Evolutionary conservation across 495 filamentous ascomycete species (phyloP).

Genomic region (Penicillium desertorum): DNA sequence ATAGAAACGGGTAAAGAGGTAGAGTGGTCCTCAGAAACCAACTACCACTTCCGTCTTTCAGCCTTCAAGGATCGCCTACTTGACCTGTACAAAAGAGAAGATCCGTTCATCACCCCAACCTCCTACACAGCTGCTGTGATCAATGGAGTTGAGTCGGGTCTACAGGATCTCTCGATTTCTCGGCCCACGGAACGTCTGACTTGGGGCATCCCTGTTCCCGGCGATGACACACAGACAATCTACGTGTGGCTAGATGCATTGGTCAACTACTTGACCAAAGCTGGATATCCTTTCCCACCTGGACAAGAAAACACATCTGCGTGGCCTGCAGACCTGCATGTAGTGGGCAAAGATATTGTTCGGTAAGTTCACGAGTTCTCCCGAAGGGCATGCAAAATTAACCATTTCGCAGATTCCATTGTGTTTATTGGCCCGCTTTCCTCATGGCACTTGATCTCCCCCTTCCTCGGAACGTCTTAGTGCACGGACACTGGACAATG

Average conservation of each 20-base stretch:
- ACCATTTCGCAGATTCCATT: constrained; percentile 66
- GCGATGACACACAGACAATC: constrained; percentile 82
- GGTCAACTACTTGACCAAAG: constrained; percentile 86
- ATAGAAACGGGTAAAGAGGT: constrained; percentile 88
- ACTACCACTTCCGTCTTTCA: constrained; percentile 93
- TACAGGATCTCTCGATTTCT: constrained; percentile 87
- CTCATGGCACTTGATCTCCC: constrained; percentile 86
- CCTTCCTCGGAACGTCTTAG: constrained; percentile 76
- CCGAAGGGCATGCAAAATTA: constrained; percentile 14
- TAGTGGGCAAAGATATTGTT: constrained; percentile 94
- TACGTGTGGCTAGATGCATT: constrained; percentile 98
- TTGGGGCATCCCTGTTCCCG: constrained; percentile 91
- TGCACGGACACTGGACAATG: constrained; percentile 95
- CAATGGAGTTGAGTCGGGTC: constrained; percentile 61
- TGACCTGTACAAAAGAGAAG: constrained; percentile 72
- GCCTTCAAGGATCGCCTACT: constrained; percentile 72
- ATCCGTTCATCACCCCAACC: constrained; percentile 66
- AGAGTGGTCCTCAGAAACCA: constrained; percentile 90
- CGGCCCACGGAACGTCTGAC: constrained; percentile 71
- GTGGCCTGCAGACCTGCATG: constrained; percentile 91
- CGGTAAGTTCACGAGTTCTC: constrained; percentile 45
- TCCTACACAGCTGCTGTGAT: constrained; percentile 68
- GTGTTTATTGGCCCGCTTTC: constrained; percentile 97
- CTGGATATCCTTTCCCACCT: constrained; percentile 80
- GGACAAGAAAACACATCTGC: constrained; percentile 58